Base-by-base conservation (phyloP, 768 basidiomycete species). In the Naganishia randhawae region DNA sequence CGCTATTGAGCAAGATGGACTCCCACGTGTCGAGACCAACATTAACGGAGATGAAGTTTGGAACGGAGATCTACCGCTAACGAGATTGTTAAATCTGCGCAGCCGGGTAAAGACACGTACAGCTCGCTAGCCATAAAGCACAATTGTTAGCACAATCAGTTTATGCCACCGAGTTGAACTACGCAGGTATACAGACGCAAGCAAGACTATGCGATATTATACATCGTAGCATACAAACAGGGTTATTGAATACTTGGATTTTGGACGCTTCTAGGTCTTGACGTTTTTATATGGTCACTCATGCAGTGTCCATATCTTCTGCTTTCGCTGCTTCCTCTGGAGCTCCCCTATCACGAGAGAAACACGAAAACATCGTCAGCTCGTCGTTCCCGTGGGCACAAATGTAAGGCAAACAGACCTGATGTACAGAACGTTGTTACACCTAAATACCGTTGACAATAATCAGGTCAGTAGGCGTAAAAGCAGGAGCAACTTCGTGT, bases 371-470 rank as follows among this genome's bases (percentile, higher is more conserved):
- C 14, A 22, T 14, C 27, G n/a, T 22, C 19, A 22, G 33, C n/a
- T 37, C 14, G 3, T 16, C 10, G 22, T 3, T 3, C 1, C 14
- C 37, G 5, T 39, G 7, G 39, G 5, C 19, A 22, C 10, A 1
- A 35, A 22, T 14, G 57, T 22, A 25, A 29, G 17, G 51, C 7
- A 3, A 16, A 61, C 57, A 25, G 41, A 61, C 57, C 66, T 50
- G 69, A 96, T 94, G 80, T 95, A 96, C 66, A 96, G 85, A 27
- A 96, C 93, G 74, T 96, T 96, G 83, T 96, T 96, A 73, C 79
- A 81, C 39, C 75, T 76, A 63, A 33, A 27, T 4, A 33, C 67
- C 4, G 32, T 16, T 27, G n/a, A 25, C 19, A n/a, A 3, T 33
- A 32, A 62, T 7, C 5, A 50, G 9, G 35, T 22, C 17, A 14